These are phyloP conservation scores for Letharia lupina DNA, from an alignment of 495 filamentous ascomycete genomes.

Conservation along the genomic window DNA sequence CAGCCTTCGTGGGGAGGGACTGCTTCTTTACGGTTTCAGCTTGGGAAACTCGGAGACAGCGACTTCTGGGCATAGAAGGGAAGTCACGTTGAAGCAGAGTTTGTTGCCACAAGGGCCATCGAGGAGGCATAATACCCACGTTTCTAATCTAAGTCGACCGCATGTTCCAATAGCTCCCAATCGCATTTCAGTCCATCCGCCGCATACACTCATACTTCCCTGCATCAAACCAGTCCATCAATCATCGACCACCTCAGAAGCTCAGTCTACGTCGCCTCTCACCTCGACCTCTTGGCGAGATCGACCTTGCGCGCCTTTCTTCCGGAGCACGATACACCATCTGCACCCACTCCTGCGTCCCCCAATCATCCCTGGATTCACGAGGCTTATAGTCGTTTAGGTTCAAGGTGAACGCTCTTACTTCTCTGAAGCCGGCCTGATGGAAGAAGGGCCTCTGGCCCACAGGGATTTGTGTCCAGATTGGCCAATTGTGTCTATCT, in stretches of 20 bases:
- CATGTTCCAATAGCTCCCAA: neutral
- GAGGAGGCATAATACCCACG: neutral
- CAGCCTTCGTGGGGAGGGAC: neutral
- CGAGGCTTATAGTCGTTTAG: too few relatives aligned
- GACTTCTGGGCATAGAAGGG: neutral
- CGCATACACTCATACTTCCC: neutral
- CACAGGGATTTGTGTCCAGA: too few relatives aligned
- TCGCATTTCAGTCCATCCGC: neutral
- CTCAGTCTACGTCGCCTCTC: neutral
- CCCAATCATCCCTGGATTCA: too few relatives aligned
- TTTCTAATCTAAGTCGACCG: too few relatives aligned
- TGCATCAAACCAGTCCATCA: neutral
- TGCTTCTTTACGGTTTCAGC: neutral
- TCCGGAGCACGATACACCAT: neutral
- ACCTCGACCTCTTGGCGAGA: neutral
- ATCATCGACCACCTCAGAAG: neutral
- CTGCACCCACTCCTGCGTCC: neutral
- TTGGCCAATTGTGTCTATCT: too few relatives aligned
- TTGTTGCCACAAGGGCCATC: neutral
- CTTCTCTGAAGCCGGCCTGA: too few relatives aligned
- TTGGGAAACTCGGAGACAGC: neutral
- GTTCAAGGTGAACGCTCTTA: too few relatives aligned
- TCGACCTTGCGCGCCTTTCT: neutral
- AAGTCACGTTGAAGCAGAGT: neutral
- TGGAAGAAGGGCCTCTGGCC: too few relatives aligned